Percentiles rank a stretch among this genome's conserved stretches.
Evolutionary conservation across 1,139 yeast genomes (phyloP).

Genomic region (Diutina scorzettiae): DNA sequence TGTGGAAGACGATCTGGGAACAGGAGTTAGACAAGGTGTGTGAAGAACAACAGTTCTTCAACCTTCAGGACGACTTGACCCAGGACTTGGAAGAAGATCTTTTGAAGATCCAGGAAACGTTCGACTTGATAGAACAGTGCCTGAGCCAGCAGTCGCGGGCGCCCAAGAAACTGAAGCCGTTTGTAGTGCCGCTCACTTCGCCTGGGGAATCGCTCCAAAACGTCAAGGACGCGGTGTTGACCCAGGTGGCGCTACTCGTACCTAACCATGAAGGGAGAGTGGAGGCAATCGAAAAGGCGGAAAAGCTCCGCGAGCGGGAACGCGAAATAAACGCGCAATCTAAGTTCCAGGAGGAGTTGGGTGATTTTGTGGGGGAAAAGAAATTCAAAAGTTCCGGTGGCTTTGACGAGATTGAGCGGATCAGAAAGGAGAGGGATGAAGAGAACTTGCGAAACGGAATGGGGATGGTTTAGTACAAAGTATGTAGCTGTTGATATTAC

Average conservation of each 20-base stretch:
- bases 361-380: slow-evolving; percentile 67
- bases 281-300: slow-evolving; percentile 85
- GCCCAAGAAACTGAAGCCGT: slow-evolving; percentile 19
- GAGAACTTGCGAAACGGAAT: slow-evolving; percentile 31
- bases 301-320: slow-evolving; percentile 65
- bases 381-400: slow-evolving; percentile 80
- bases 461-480: background rate
- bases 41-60: slow-evolving; percentile 87
- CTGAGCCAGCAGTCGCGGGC: slow-evolving; percentile 53
- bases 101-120: slow-evolving; percentile 70
- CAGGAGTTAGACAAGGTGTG: slow-evolving; percentile 80
- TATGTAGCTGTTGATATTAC: too few species aligned
- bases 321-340: slow-evolving; percentile 43
- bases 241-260: slow-evolving; percentile 63
- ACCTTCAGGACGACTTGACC: slow-evolving; percentile 78
- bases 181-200: slow-evolving; percentile 41
- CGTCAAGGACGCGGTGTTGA: slow-evolving; percentile 67
- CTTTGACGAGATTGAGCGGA: slow-evolving; percentile 69
- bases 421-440: slow-evolving; percentile 54
- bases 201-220: slow-evolving; percentile 57
- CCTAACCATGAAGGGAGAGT: slow-evolving; percentile 81
- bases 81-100: slow-evolving; percentile 74
- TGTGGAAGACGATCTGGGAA: slow-evolving; percentile 92
- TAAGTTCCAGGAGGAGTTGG: slow-evolving; percentile 80
- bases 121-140: slow-evolving; percentile 68